Evolutionary conservation across 1,284 basidiomycete species (phyloP), one percentile per base, ranked within the genome.

Genomic region (Cystobasidium sp.): DNA sequence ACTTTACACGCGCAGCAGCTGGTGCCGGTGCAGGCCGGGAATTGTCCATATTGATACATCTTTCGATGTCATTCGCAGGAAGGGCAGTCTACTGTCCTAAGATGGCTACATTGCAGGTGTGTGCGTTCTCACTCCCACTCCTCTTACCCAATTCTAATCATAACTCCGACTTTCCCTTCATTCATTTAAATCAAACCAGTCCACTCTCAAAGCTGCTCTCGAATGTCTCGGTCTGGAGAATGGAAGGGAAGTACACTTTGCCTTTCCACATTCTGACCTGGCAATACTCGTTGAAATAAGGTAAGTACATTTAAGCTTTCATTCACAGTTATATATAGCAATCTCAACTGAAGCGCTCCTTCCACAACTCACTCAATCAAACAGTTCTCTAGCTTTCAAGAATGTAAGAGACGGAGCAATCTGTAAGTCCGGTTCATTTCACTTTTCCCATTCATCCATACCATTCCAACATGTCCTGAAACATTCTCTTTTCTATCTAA

Each of bases 61-160:
- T 2, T 51, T 18, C 66, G 12, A 44, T 43, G 53, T 16, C 24
- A 24, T 16, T 22, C 6, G 47, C 70, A 73, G 70, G 70, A 24
- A 61, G 70, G 58, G 70, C 70, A 37, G 70, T 73, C 62, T 73
- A 66, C 46, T 62, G 62, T 18, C 70, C 70, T 31, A 73, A 73
- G 52, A 53, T 44, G 52, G 31, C 43, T 20, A 58, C 51, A 8
- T 37, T 73, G 24, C 49, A 72, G 69, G 69, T 72, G 61, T 39
- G 69, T 65, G n/a, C n/a, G 4, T 10, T 51, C 39, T 47, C 52
- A 22, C 53, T 8, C 55, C 37, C 2, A 3, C 31, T 10, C 6
- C 24, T 20, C 22, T 20, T n/a, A n/a, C n/a, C n/a, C n/a, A n/a
- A n/a, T n/a, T n/a, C n/a, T n/a, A n/a, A n/a, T n/a, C n/a, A n/a